phyloP scores from a whole-genome alignment of 2,329 filamentous ascomycete species.

The Beauveria varroae region DNA sequence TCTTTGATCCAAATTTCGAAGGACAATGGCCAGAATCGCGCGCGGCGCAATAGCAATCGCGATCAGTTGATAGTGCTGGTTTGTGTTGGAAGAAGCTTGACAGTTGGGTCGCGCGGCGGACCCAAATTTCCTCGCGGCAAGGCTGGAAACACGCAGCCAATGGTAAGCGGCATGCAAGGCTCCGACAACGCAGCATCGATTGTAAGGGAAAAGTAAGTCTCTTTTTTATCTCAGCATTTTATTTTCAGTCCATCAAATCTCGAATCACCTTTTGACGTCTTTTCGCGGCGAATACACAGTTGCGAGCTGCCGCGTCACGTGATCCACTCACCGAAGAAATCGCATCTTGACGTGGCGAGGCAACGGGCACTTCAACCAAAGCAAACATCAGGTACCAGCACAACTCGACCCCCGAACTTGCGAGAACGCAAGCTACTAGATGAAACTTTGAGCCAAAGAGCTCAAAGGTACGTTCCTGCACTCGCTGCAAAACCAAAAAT shows the following conservation, averaged over 20 bases:
- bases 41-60: constrained; percentile 3
- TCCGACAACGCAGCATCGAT: neutral
- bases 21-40: neutral
- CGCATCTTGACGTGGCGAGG: neutral
- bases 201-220: no score
- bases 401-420: neutral
- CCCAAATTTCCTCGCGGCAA: constrained; percentile 33
- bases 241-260: neutral
- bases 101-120: constrained; percentile 10
- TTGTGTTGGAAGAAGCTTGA: constrained; percentile 15
- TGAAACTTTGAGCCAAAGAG: constrained; percentile 1
- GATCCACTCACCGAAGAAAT: neutral
- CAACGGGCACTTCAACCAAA: neutral
- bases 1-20: neutral
- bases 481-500: constrained; percentile 10
- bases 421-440: neutral
- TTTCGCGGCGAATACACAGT: neutral
- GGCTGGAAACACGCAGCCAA: constrained; percentile 17
- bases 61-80: constrained; percentile 10
- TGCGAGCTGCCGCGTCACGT: neutral
- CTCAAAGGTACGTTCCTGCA: constrained; percentile 12
- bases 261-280: no score
- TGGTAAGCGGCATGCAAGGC: constrained; percentile 18
- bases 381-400: neutral
- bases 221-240: neutral